A percentile compares a stretch with the other conserved stretches of the same genome.
Evolutionary conservation across 192 early-diverging fungal species (phyloP).

Genomic region (Linnemannia hyalina): DNA sequence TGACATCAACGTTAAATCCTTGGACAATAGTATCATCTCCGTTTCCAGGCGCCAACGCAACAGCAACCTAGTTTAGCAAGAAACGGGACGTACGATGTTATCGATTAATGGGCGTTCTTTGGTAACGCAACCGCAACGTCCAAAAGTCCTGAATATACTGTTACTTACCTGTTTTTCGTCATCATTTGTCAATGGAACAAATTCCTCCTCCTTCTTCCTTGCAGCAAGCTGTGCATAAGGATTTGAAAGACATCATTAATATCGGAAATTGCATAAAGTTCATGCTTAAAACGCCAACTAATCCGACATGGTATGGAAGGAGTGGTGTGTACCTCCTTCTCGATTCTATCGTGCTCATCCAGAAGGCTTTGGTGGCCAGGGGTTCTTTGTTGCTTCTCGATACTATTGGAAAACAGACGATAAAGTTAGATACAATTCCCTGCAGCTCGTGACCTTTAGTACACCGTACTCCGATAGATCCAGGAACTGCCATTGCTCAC

Average conservation of each 20-base stretch:
- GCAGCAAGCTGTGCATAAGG: constrained; percentile 10
- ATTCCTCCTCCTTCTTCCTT: constrained; percentile 3
- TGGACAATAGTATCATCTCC: constrained; percentile 48
- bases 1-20: constrained; percentile 73
- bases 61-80: constrained; percentile 4
- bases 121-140: neutral
- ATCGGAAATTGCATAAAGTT: neutral
- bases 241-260: neutral
- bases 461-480: neutral
- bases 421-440: neutral
- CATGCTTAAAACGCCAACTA: neutral
- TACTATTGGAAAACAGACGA: neutral
- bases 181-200: constrained; percentile 19
- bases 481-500: neutral
- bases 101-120: neutral
- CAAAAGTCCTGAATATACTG: neutral
- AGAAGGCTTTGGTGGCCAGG: constrained; percentile 23
- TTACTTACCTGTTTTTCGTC: constrained; percentile 18
- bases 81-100: neutral
- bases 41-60: constrained; percentile 24
- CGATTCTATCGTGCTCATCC: constrained; percentile 37
- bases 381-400: constrained; percentile 20
- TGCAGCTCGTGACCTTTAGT: neutral
- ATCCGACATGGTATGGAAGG: neutral
- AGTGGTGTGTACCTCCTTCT: constrained; percentile 23